Conservation (phyloP, 768 basidiomycete genomes). For the Sporobolomyces roseus region DNA sequence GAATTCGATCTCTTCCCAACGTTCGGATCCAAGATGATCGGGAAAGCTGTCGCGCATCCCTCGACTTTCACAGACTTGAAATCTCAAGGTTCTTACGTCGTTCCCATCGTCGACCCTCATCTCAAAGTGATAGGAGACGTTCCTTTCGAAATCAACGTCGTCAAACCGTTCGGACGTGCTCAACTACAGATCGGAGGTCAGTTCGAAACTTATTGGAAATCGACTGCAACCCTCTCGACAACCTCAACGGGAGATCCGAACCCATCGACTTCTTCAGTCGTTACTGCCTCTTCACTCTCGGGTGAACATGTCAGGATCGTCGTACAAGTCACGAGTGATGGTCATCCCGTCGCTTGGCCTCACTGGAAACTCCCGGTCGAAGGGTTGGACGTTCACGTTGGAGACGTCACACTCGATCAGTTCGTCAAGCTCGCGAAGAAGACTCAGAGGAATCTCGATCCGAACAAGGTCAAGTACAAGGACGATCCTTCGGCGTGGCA, state of each 20-base stretch:
- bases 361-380: conserved; percentile 71
- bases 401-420: conserved; percentile 77
- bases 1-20: conserved; percentile 96
- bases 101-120: conserved; percentile 87
- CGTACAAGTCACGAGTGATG: conserved; percentile 87
- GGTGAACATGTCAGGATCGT: conserved; percentile 82
- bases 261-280: conserved; percentile 44
- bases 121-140: conserved; percentile 93
- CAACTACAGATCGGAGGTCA: conserved; percentile 91
- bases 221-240: conserved; percentile 53
- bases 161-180: conserved; percentile 84
- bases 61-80: conserved; percentile 62
- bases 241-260: conserved; percentile 33
- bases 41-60: conserved; percentile 80
- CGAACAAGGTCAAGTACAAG: conserved; percentile 15
- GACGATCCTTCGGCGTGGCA: conserved; percentile 50
- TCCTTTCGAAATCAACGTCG: conserved; percentile 77
- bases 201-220: conserved; percentile 99
- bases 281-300: conserved; percentile 81
- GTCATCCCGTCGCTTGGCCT: conserved; percentile 78
- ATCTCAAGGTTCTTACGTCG: conserved; percentile 45
- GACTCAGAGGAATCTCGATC: conserved; percentile 54
- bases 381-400: conserved; percentile 70
- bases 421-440: conserved; percentile 63
- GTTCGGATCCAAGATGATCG: conserved; percentile 94